A percentile compares a stretch with the other conserved stretches of the same genome.
Conservation (phyloP, 2,329 filamentous ascomycete species). For the Didymella pomorum region DNA sequence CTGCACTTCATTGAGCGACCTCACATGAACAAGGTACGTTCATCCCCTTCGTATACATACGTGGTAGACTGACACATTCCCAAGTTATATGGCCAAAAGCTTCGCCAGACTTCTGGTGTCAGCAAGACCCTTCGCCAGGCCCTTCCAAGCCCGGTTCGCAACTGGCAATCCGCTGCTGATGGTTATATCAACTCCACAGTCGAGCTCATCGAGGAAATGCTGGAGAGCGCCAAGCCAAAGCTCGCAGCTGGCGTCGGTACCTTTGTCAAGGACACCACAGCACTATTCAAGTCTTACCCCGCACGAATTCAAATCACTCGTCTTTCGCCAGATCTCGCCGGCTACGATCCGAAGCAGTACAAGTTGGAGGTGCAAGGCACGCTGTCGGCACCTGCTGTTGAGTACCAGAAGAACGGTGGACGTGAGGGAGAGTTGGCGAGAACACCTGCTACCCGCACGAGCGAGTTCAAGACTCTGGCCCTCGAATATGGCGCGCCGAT, state of each 20-base stretch:
- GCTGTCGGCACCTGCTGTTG: constrained; percentile 55
- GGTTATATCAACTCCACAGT: constrained; percentile 84
- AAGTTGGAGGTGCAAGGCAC: constrained; percentile 77
- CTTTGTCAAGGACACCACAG: constrained; percentile 86
- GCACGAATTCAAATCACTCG: constrained; percentile 83
- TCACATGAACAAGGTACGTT: constrained; percentile 76
- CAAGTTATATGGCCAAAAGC: constrained; percentile 79
- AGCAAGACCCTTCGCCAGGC: constrained; percentile 90
- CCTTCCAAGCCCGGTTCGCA: constrained; percentile 81
- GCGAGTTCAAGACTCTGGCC: constrained; percentile 74
- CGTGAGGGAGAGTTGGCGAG: constrained; percentile 77
- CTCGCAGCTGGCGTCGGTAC: constrained; percentile 85
- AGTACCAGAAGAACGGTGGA: constrained; percentile 69
- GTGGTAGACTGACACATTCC: neutral
- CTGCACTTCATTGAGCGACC: constrained; percentile 94
- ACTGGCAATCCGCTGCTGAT: constrained; percentile 86
- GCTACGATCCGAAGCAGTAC: constrained; percentile 81
- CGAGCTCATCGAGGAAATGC: constrained; percentile 88
- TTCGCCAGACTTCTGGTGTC: constrained; percentile 87
- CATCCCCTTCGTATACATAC: neutral
- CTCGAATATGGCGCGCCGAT: constrained; percentile 93
- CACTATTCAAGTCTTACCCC: constrained; percentile 88
- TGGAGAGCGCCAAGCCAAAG: constrained; percentile 85
- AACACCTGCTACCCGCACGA: constrained; percentile 67
- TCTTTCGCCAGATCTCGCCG: constrained; percentile 79